Evolutionary conservation across 495 filamentous ascomycete genomes (phyloP).

Genomic region (Aspergillus homomorphus): DNA sequence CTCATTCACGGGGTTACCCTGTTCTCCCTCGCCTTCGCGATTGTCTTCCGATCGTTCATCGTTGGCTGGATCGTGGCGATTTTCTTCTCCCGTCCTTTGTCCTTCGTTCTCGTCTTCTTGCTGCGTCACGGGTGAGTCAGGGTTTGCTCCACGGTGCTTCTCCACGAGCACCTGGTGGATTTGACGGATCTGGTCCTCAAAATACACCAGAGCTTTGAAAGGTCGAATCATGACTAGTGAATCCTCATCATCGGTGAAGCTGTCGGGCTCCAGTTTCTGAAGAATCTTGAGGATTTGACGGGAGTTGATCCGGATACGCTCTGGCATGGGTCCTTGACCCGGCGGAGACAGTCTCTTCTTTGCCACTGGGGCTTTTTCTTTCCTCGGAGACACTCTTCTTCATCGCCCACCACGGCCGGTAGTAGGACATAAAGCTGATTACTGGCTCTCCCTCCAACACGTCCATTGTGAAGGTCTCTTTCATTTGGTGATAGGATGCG

Average conservation of each 20-base stretch:
- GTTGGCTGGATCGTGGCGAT: background rate
- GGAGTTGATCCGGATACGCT: background rate
- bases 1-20: background rate
- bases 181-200: background rate
- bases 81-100: background rate
- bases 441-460: background rate
- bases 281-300: background rate
- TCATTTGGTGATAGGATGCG: background rate
- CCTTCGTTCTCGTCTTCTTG: background rate
- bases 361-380: background rate
- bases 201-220: slow-evolving; percentile 3
- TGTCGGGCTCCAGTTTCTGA: background rate
- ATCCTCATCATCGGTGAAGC: background rate
- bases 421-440: background rate
- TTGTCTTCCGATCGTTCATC: background rate
- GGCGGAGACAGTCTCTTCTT: background rate
- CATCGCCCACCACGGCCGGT: background rate
- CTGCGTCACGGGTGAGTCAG: background rate
- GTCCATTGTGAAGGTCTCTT: background rate
- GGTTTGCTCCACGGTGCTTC: background rate
- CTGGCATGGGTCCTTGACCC: background rate
- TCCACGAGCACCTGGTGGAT: background rate
- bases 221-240: background rate
- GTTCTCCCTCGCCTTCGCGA: background rate
- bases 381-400: background rate